phyloP scores from a whole-genome alignment of 495 filamentous ascomycete species.

The Achaetomiella virescens region DNA sequence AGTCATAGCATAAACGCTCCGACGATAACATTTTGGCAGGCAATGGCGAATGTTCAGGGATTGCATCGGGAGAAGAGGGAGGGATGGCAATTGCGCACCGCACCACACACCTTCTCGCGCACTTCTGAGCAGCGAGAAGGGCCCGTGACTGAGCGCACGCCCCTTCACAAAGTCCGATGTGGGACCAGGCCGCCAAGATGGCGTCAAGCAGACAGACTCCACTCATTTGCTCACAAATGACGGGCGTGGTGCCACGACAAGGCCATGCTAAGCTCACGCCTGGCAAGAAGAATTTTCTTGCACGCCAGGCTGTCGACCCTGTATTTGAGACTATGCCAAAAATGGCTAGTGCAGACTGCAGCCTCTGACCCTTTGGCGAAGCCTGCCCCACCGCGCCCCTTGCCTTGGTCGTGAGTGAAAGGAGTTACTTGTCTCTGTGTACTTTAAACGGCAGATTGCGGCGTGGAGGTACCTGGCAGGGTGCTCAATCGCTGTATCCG shows the following conservation, averaged over 20 bases:
- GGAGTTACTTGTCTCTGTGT: conserved; percentile 15
- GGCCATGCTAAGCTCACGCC: conserved; percentile 29
- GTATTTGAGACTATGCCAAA: conserved; percentile 20
- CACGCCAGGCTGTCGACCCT: conserved; percentile 23
- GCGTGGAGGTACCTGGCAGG: conserved; percentile 16
- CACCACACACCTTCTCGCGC: conserved; percentile 14
- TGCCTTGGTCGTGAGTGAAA: conserved; percentile 15
- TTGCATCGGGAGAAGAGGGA: not conserved
- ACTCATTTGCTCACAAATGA: conserved; percentile 23
- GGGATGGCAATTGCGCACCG: conserved; percentile 11
- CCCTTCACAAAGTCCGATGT: not conserved
- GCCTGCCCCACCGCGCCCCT: conserved; percentile 17
- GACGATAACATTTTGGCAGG: not conserved
- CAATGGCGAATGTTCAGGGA: conserved; percentile 1
- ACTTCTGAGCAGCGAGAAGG: conserved; percentile 7
- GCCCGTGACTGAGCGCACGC: not conserved
- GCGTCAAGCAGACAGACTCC: conserved; percentile 20
- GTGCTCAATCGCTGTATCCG: conserved; percentile 16
- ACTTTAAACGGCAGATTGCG: conserved; percentile 7
- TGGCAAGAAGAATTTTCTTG: conserved; percentile 16
- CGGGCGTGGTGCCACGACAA: conserved; percentile 33
- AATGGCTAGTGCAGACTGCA: conserved; percentile 29
- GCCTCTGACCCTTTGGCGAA: conserved; percentile 23
- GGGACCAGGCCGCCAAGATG: conserved; percentile 14
- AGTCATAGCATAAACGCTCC: not conserved